These are phyloP conservation scores for Antitrichia curtipendula DNA, from an alignment of 225 moss, liverwort and hornwort species.

Conservation along the genomic window DNA sequence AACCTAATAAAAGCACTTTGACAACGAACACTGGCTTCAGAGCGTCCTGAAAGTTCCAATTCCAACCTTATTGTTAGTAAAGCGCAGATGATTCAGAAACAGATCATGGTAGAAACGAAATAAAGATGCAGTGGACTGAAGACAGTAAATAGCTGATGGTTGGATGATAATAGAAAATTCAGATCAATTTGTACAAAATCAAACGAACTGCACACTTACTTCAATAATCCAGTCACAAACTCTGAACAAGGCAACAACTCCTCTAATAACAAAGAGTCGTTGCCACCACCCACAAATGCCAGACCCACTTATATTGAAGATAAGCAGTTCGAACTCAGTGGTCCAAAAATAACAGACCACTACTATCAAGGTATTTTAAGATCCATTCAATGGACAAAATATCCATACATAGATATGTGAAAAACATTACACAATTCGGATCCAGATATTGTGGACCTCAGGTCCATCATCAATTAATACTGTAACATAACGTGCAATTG, in stretches of 20 bases:
- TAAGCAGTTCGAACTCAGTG: background rate
- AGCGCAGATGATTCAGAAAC: background rate
- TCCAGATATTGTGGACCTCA: background rate
- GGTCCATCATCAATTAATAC: background rate
- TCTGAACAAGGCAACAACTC: background rate
- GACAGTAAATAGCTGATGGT: background rate
- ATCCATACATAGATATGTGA: background rate
- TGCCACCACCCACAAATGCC: background rate
- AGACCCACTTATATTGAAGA: background rate
- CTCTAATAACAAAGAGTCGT: background rate
- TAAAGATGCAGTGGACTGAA: background rate
- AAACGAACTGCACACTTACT: background rate
- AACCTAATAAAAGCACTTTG: background rate
- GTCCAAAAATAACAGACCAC: background rate
- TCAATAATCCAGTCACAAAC: background rate
- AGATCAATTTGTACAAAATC: background rate
- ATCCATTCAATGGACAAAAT: background rate
- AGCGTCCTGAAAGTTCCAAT: slow-evolving; percentile 3
- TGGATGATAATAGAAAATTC: background rate
- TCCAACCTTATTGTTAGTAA: background rate
- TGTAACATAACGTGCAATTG: background rate
- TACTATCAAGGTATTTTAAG: background rate
- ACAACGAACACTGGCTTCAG: background rate
- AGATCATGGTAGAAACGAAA: background rate
- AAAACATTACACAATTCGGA: background rate